Evolutionary conservation across 441 rosid species (phyloP).

Genomic region (Mallotus repandus): DNA sequence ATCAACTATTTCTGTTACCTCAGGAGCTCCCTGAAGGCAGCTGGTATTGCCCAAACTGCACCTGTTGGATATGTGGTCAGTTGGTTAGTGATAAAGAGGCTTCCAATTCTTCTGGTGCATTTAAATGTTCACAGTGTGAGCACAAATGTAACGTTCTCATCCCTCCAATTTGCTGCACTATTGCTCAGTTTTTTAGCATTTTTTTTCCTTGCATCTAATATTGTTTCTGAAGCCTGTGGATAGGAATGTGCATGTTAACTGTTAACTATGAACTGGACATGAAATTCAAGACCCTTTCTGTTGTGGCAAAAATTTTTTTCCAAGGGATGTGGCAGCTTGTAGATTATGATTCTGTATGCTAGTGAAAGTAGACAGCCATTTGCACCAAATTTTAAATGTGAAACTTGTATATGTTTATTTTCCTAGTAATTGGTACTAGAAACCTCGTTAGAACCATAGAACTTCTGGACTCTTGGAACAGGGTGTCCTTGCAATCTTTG

Average conservation of each 20-base stretch:
- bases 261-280: constrained; percentile 11
- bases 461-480: background rate
- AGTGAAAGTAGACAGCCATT: constrained; percentile 7
- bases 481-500: background rate
- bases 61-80: constrained; percentile 74
- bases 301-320: background rate
- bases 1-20: constrained; percentile 15
- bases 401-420: constrained; percentile 2
- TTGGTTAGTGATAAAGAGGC: constrained; percentile 58
- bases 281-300: background rate
- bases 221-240: constrained; percentile 13
- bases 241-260: constrained; percentile 14
- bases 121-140: constrained; percentile 86
- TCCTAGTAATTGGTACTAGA: constrained; percentile 4
- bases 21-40: constrained; percentile 93
- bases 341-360: background rate
- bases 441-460: constrained; percentile 4
- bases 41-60: constrained; percentile 95
- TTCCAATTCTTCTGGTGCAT: constrained; percentile 40
- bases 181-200: constrained; percentile 9
- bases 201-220: constrained; percentile 17
- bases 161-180: constrained; percentile 20
- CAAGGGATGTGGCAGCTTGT: background rate
- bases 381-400: background rate
- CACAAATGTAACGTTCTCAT: constrained; percentile 66